These are phyloP conservation scores for Diaporthe aspalathi DNA, from an alignment of 2,329 filamentous ascomycete genomes.

Conservation along the genomic window DNA sequence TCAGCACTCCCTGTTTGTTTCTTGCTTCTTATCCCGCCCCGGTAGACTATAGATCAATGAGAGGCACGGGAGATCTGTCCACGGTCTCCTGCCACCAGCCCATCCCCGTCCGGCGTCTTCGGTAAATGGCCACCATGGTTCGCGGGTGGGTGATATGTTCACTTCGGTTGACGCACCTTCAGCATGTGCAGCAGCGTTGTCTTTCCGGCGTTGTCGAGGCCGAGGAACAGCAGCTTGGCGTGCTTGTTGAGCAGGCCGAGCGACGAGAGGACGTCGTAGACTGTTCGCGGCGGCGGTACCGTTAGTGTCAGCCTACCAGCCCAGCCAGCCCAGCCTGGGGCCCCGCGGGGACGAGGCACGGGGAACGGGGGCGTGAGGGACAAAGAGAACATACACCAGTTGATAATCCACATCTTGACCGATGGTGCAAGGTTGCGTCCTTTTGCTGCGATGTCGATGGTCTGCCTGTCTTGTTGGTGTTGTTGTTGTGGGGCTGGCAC, in stretches of 20 bases:
- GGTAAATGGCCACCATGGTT: background rate
- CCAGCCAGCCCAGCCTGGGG: background rate
- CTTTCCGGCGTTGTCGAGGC: slow-evolving; percentile 94
- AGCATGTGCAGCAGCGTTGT: slow-evolving; percentile 95
- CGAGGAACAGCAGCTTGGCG: slow-evolving; percentile 93
- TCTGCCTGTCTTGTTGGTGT: background rate
- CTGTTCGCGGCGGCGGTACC: slow-evolving; percentile 55
- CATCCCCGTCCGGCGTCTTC: background rate
- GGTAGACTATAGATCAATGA: background rate
- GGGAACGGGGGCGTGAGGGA: background rate
- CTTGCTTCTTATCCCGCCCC: background rate
- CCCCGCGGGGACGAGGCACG: no score
- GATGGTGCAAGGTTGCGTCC: slow-evolving; percentile 32
- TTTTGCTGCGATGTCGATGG: no score
- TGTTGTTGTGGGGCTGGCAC: background rate
- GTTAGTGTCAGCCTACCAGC: slow-evolving; percentile 45
- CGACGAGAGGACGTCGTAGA: slow-evolving; percentile 90
- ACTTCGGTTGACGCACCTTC: slow-evolving; percentile 75
- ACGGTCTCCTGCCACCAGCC: no score
- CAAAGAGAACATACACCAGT: slow-evolving; percentile 82
- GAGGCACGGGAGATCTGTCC: no score
- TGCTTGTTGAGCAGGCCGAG: slow-evolving; percentile 95
- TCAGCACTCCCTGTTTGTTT: slow-evolving; percentile 28
- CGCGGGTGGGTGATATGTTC: background rate
- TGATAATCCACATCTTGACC: slow-evolving; percentile 86